Base-by-base conservation (phyloP, 305 asterid species). In the Fraxinus baroniana region DNA sequence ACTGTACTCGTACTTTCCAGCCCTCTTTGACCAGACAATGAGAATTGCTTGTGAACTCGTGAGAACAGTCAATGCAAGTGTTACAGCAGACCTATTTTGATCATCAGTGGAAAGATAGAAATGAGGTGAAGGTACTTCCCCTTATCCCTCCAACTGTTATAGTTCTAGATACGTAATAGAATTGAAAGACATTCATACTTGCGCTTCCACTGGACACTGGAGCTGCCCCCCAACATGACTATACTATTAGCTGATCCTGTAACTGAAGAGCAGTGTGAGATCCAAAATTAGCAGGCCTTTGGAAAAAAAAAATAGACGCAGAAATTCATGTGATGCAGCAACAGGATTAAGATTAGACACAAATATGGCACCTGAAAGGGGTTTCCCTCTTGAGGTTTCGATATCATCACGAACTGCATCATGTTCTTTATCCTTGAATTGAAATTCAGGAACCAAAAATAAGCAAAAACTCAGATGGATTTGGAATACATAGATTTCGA, bases 31-130 rank as follows among this genome's bases (percentile, higher is more conserved):
- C 99, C 99, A 96, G 81, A 93, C 98, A 90, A 96, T 96, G 80
- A 96, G 97, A 89, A 96, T 96, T 80, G 98, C 92, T 90, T 96
- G 99, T 64, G 99, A 96, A 89, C 99, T 96, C 71, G 99, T 96
- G 76, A 96, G 98, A 73, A 94, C 68, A 73, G 99, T 96, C 92
- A 96, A 83, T 28, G 97, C 91, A 84, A 92, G 84, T 18, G 98
- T 96, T 17, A 96, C 99, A 3, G 89, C 22, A 10, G 97, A 91
- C 98, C 99, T 96, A 79, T 62, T 71, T 52, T 75, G 57, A 79
- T 2, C 81, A 83, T 68, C 0, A 74, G 39, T 41, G 28, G 32
- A 76, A 70, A 70, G 22, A 39, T 46, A 32, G n/a, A 44, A 37
- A 71, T 62, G 80, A 79, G 26, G 26, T 36, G 72, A 86, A 78